Evolutionary conservation across 2,329 filamentous ascomycete species (phyloP).

Genomic region (Chrysoporthe puriensis): DNA sequence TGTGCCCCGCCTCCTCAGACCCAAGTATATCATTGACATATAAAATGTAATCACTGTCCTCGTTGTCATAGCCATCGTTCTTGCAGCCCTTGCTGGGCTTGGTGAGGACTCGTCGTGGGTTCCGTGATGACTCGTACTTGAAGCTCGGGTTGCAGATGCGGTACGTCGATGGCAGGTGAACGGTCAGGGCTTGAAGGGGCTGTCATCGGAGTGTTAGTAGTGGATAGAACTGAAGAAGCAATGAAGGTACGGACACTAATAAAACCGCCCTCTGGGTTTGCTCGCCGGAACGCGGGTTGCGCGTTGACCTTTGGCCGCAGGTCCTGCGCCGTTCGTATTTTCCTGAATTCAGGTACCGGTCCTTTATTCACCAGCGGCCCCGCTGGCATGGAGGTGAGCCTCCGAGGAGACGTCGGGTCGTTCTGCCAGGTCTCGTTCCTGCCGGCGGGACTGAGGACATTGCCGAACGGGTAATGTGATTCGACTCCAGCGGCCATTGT

Average conservation of each 20-base stretch:
- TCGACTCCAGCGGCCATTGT: constrained; percentile 71
- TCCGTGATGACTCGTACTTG: constrained; percentile 98
- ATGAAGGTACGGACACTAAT: constrained; percentile 73
- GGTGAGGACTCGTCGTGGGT: constrained; percentile 91
- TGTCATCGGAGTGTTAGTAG: constrained; percentile 41
- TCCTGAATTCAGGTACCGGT: constrained; percentile 85
- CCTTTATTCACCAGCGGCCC: constrained; percentile 57
- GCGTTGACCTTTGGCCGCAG: constrained; percentile 81
- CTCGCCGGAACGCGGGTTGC: constrained; percentile 89
- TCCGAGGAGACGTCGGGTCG: constrained; percentile 62
- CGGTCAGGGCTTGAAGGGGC: constrained; percentile 94
- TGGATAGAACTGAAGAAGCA: constrained; percentile 19
- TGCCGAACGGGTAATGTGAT: constrained; percentile 70
- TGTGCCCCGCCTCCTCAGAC: constrained; percentile 96
- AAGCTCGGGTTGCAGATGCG: constrained; percentile 97
- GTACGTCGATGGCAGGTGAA: constrained; percentile 91
- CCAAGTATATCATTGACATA: constrained; percentile 99
- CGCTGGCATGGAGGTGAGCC: constrained; percentile 51
- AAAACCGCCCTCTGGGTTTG: constrained; percentile 95
- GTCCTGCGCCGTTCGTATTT: constrained; percentile 72
- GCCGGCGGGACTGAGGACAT: constrained; percentile 61
- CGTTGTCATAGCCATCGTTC: constrained; percentile 98
- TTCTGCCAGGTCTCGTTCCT: constrained; percentile 60
- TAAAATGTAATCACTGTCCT: constrained; percentile 98
- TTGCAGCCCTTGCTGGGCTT: constrained; percentile 98